phyloP scores from a whole-genome alignment of 331 rosid genomes.

The Pyrus hybrid region DNA sequence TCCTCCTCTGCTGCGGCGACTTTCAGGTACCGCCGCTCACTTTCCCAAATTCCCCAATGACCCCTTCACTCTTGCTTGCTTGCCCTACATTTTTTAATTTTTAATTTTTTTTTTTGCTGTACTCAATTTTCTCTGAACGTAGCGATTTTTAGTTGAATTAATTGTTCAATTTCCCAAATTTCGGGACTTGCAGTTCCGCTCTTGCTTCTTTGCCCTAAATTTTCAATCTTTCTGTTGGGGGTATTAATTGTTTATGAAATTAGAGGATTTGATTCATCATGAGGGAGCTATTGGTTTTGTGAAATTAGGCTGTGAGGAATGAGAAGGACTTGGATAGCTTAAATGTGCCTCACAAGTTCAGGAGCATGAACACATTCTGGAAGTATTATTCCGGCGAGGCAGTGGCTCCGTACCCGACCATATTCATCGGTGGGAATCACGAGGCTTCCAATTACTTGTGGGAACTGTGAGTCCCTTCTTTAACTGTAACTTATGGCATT shows the following conservation, averaged over 20 bases:
- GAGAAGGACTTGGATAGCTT: slow-evolving; percentile 67
- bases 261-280: neutral
- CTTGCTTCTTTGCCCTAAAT: neutral
- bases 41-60: neutral
- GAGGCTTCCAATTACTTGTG: slow-evolving; percentile 92
- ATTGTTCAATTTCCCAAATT: neutral
- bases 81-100: neutral
- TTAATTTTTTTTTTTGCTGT: neutral
- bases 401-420: slow-evolving; percentile 81
- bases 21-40: slow-evolving; percentile 42
- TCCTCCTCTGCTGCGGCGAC: slow-evolving; percentile 94
- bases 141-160: neutral
- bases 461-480: slow-evolving; percentile 65
- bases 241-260: neutral
- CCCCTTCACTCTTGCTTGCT: neutral
- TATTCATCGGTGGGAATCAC: slow-evolving; percentile 94
- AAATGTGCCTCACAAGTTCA: slow-evolving; percentile 52
- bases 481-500: neutral
- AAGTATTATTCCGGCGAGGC: slow-evolving; percentile 80
- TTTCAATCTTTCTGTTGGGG: neutral
- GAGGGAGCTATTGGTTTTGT: neutral
- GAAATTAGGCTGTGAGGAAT: slow-evolving; percentile 70
- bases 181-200: neutral
- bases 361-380: slow-evolving; percentile 85
- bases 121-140: neutral